A percentile compares a stretch with the other conserved stretches of the same genome.
phyloP scores from a whole-genome alignment of 768 basidiomycete species.

The Amanita thiersii region DNA sequence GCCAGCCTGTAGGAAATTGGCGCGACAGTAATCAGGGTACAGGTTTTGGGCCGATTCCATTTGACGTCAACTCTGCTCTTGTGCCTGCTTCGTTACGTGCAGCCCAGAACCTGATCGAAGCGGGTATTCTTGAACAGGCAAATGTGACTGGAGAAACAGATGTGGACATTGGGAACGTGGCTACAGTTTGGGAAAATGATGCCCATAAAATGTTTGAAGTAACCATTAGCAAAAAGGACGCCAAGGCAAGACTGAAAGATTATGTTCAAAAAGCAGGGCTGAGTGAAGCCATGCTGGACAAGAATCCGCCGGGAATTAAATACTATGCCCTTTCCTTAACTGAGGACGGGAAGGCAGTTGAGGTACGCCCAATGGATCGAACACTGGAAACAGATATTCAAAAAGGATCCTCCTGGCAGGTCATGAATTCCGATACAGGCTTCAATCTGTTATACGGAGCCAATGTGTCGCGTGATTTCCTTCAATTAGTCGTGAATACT shows the following conservation, averaged over 20 bases:
- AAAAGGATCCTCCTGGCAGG: conserved; percentile 17
- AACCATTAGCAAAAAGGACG: conserved; percentile 17
- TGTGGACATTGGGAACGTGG: conserved; percentile 14
- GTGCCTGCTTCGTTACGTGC: conserved; percentile 34
- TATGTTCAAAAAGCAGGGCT: conserved; percentile 28
- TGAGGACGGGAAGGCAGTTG: conserved; percentile 28
- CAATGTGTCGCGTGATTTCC: conserved; percentile 26
- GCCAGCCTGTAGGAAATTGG: conserved; percentile 36
- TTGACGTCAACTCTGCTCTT: conserved; percentile 34
- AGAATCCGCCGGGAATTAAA: conserved; percentile 17
- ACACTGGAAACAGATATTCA: not conserved
- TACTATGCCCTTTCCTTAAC: conserved; percentile 34
- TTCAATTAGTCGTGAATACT: conserved; percentile 28
- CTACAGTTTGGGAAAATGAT: conserved; percentile 27
- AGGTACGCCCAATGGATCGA: conserved; percentile 17
- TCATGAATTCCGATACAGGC: conserved; percentile 34
- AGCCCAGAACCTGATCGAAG: conserved; percentile 14
- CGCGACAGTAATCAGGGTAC: conserved; percentile 33
- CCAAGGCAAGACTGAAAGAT: conserved; percentile 23
- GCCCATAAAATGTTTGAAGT: conserved; percentile 30
- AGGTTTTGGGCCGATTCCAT: conserved; percentile 34
- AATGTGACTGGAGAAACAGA: not conserved
- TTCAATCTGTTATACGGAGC: conserved; percentile 31
- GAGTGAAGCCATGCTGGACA: conserved; percentile 19
- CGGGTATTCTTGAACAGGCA: conserved; percentile 15